Base-by-base conservation (phyloP, 2,329 filamentous ascomycete genomes). In the Aphanocladium album region DNA sequence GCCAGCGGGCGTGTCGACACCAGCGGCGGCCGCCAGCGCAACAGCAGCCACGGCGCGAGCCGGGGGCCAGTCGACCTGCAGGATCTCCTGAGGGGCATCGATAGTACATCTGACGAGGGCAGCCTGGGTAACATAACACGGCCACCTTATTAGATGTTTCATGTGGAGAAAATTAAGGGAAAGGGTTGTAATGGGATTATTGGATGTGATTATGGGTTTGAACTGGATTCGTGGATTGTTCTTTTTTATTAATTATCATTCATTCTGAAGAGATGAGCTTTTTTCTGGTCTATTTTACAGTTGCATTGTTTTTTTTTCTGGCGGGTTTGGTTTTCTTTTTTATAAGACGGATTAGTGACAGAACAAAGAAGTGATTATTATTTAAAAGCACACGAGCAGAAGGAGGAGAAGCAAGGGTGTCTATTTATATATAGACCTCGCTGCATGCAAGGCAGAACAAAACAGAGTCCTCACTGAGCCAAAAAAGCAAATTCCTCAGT, bases 61-160 rank as follows among this genome's bases (percentile, higher is more conserved):
- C 30, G 70, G 35, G 72, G 66, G 0, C 74, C 80, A 72, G 9
- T 53, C 12, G 80, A 83, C 64, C 68, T 83, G 61, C 74, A 80
- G 62, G 76, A 80, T 53, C 69, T 83, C 51, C 69, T 83, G 52
- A 75, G 75, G 63, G 79, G 79, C 11, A 83, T 83, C 64, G 80
- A 83, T 65, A 78, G 78, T 65, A 72, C 75, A 19, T 72, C 73
- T 2, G 77, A 75, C 23, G 80, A 83, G 67, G 73, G 74, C 43
- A 75, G 71, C 51, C 63, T 82, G 56, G 77, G 79, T 21, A 78
- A 77, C 43, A 69, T 81, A 25, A 77, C 77, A 47, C 75, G 74
- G 67, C 81, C 80, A 56, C 80, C 81, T 19, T 83, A 83, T 65
- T 83, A 71, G 67, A 59, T 35, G 30, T 8, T 12, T 9, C 11